A percentile compares a stretch with the other conserved stretches of the same genome.
phyloP scores from a whole-genome alignment of 768 basidiomycete species.

The Galerina marginata region DNA sequence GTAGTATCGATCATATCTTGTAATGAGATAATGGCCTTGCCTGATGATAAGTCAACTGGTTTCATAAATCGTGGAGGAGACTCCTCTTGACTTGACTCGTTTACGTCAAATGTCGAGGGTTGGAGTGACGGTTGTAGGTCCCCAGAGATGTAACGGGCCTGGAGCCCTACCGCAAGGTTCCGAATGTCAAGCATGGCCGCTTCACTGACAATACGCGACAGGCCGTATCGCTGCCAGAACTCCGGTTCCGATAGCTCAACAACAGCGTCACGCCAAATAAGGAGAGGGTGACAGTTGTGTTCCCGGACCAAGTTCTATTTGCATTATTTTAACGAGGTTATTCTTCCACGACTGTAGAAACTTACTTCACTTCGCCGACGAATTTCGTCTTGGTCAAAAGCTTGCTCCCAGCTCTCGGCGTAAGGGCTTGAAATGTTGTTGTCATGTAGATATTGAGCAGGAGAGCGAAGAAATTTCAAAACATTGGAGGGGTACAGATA shows the following conservation, averaged over 20 bases:
- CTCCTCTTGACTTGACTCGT: not conserved
- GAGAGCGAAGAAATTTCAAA: slow-evolving; percentile 76
- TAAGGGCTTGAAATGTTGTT: slow-evolving; percentile 62
- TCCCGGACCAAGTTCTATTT: slow-evolving; percentile 68
- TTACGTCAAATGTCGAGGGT: slow-evolving; percentile 3
- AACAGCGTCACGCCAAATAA: slow-evolving; percentile 68
- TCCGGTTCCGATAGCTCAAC: slow-evolving; percentile 67
- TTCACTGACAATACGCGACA: slow-evolving; percentile 68
- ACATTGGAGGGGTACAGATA: slow-evolving; percentile 92
- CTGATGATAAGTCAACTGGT: slow-evolving; percentile 42
- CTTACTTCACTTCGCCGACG: slow-evolving; percentile 75
- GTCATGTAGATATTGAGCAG: slow-evolving; percentile 65
- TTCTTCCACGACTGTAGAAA: not conserved
- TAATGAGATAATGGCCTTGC: slow-evolving; percentile 59
- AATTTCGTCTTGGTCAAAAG: slow-evolving; percentile 71
- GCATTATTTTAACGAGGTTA: not conserved
- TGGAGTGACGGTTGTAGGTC: slow-evolving; percentile 4
- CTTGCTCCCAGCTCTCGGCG: slow-evolving; percentile 71
- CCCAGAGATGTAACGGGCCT: slow-evolving; percentile 33
- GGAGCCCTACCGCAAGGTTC: slow-evolving; percentile 58
- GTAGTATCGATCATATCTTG: slow-evolving; percentile 78
- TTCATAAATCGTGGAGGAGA: slow-evolving; percentile 31
- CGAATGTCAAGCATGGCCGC: slow-evolving; percentile 70
- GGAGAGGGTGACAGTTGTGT: slow-evolving; percentile 74
- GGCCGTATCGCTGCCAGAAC: slow-evolving; percentile 71